Evolutionary conservation across 1,284 basidiomycete genomes (phyloP).

Genomic region (Phenoliferia sp.): DNA sequence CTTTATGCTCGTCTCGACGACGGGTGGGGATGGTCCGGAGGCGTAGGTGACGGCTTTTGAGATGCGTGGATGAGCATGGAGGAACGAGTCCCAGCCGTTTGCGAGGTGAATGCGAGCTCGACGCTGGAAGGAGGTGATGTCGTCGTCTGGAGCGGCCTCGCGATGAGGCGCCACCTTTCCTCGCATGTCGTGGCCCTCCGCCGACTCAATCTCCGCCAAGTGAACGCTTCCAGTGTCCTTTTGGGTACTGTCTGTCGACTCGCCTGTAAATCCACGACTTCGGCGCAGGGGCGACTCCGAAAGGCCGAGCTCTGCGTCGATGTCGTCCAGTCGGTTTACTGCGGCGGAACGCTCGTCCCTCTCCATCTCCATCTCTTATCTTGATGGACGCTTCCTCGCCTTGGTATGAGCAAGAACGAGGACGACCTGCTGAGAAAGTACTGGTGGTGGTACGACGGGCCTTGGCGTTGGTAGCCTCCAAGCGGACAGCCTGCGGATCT

Average conservation of each 20-base stretch:
- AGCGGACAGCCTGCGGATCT: too few relatives aligned
- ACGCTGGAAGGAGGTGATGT: background rate
- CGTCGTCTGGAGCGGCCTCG: background rate
- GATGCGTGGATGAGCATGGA: background rate
- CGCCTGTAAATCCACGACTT: background rate
- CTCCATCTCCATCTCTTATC: too few relatives aligned
- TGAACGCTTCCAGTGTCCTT: background rate
- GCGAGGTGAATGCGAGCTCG: background rate
- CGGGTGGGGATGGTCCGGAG: slow-evolving; percentile 6
- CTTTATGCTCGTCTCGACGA: slow-evolving; percentile 2
- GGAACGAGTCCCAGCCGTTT: background rate
- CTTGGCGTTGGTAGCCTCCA: too few relatives aligned
- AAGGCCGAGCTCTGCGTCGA: too few relatives aligned
- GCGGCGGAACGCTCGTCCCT: too few relatives aligned
- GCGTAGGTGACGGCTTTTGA: background rate
- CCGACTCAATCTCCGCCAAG: background rate
- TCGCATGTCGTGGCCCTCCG: background rate
- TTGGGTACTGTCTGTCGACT: background rate
- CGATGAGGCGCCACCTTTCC: background rate
- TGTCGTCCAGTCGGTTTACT: too few relatives aligned
- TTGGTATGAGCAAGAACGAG: too few relatives aligned
- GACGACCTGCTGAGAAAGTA: too few relatives aligned
- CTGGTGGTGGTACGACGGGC: too few relatives aligned
- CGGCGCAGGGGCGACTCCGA: too few relatives aligned
- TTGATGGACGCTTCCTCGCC: too few relatives aligned